A percentile compares a stretch with the other conserved stretches of the same genome.
Conservation (phyloP, 176 grass and related monocot genomes). For the Ananas comosus region DNA sequence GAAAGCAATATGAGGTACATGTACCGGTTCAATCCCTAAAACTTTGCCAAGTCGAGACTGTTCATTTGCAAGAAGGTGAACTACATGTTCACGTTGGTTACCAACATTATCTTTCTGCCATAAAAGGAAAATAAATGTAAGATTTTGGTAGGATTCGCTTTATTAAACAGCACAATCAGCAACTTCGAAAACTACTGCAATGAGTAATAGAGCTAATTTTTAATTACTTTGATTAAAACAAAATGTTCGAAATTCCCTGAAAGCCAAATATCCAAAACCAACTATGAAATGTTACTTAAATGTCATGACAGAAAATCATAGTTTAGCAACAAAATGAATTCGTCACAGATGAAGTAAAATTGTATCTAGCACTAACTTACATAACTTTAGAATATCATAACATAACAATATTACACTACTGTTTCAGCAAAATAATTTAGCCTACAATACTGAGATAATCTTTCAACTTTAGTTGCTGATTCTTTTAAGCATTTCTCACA, state of each 20-base stretch:
- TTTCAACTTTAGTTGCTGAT: background rate
- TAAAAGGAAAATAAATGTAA: constrained; percentile 2
- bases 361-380: background rate
- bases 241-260: background rate
- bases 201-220: no score
- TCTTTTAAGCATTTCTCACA: no score
- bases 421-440: background rate
- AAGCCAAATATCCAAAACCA: background rate
- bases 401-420: background rate
- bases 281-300: background rate
- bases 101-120: constrained; percentile 76
- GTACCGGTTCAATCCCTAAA: constrained; percentile 67
- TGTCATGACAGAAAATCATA: background rate
- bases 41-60: constrained; percentile 65
- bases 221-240: no score
- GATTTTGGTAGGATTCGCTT: background rate
- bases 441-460: background rate
- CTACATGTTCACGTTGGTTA: constrained; percentile 81
- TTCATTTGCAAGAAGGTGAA: constrained; percentile 90
- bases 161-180: background rate
- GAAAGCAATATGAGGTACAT: constrained; percentile 10
- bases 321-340: background rate
- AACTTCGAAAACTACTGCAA: no score
- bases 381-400: background rate
- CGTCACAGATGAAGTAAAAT: background rate